phyloP scores from a whole-genome alignment of 495 filamentous ascomycete genomes.

The Neurospora pannonica region DNA sequence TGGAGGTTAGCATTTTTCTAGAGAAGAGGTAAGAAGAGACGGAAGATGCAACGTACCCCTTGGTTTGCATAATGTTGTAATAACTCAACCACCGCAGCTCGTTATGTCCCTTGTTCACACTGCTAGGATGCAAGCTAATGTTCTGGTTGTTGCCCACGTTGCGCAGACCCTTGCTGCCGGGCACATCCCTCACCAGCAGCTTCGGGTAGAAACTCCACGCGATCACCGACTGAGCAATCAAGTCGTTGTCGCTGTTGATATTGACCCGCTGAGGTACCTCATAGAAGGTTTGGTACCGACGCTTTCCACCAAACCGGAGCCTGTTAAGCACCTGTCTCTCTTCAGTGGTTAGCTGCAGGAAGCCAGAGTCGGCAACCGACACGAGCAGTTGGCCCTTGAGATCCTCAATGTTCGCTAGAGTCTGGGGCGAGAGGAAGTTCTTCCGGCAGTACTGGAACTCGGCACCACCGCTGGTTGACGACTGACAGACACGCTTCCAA shows the following conservation, averaged over 20 bases:
- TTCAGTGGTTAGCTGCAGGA: constrained; percentile 58
- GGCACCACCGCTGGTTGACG: constrained; percentile 47
- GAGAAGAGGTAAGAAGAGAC: not conserved
- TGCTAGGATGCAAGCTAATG: constrained; percentile 73
- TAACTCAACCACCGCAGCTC: constrained; percentile 76
- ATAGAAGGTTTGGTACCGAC: constrained; percentile 66
- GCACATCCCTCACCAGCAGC: constrained; percentile 60
- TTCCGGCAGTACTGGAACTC: constrained; percentile 85
- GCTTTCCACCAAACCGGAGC: constrained; percentile 34
- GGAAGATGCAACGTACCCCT: constrained; percentile 44
- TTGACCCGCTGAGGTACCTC: constrained; percentile 64
- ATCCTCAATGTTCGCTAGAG: constrained; percentile 83
- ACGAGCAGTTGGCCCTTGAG: constrained; percentile 82
- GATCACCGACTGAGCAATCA: constrained; percentile 66
- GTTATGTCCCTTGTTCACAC: constrained; percentile 67
- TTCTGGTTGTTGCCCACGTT: constrained; percentile 85
- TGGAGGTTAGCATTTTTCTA: constrained; percentile 4
- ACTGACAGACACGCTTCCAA: constrained; percentile 70
- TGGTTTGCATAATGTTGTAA: constrained; percentile 94
- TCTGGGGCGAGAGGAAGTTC: constrained; percentile 79
- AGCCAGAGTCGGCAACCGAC: constrained; percentile 70
- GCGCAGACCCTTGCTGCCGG: constrained; percentile 69
- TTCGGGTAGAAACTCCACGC: constrained; percentile 95
- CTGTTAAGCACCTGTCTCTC: constrained; percentile 60
- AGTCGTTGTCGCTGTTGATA: constrained; percentile 65